A percentile compares a stretch with the other conserved stretches of the same genome.
These are phyloP conservation scores for Tilletiopsis washingtonensis DNA, from an alignment of 1,284 basidiomycete species.

Conservation along the genomic window DNA sequence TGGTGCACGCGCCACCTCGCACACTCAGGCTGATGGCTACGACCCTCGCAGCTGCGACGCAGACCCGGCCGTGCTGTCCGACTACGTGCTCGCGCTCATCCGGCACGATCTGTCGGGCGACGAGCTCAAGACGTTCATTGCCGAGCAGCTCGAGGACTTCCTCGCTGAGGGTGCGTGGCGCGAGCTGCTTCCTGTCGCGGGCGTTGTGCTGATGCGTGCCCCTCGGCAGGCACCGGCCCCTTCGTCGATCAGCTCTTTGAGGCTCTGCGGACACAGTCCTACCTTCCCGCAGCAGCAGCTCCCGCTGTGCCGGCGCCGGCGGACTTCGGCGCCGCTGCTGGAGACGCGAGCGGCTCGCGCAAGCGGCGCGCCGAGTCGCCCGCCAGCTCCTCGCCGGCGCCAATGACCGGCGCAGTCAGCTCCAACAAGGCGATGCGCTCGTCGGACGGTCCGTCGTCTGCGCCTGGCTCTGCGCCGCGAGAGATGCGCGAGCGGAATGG, in stretches of 20 bases:
- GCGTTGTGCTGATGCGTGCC: background rate
- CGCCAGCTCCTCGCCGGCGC: no score
- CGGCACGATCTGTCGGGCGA: constrained; percentile 76
- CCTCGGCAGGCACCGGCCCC: constrained; percentile 58
- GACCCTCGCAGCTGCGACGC: constrained; percentile 71
- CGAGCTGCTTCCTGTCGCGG: background rate
- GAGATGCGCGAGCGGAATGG: background rate
- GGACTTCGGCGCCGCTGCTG: no score
- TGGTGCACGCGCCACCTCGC: constrained; percentile 4
- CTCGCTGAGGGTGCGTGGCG: constrained; percentile 66
- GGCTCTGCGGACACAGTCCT: constrained; percentile 47
- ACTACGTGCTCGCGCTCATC: constrained; percentile 88
- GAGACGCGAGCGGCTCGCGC: no score
- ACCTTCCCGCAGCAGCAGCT: background rate
- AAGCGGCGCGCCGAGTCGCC: no score
- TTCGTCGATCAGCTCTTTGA: constrained; percentile 81
- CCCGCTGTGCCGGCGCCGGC: no score
- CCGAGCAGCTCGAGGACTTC: constrained; percentile 76
- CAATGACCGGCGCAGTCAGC: no score
- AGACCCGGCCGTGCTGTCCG: constrained; percentile 83
- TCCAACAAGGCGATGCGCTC: no score
- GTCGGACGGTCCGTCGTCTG: no score
- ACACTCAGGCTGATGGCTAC: background rate
- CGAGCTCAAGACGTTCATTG: constrained; percentile 73
- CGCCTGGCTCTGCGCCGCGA: no score